A percentile compares a stretch with the other conserved stretches of the same genome.
Conservation (phyloP, 306 rosid genomes). For the Dryas octopetala region DNA sequence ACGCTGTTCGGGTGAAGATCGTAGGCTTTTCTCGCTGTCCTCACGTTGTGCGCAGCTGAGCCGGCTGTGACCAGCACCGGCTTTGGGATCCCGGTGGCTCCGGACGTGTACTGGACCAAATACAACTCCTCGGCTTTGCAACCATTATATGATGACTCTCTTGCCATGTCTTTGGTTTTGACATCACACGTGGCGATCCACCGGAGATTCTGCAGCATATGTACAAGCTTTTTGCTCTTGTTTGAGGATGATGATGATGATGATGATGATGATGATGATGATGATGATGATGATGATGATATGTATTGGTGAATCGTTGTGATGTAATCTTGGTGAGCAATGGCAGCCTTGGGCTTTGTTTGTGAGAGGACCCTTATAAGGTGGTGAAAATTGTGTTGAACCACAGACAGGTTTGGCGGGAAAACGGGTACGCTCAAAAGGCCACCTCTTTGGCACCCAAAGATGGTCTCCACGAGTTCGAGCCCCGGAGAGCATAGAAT, state of each 20-base stretch:
- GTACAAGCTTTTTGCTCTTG: slow-evolving; percentile 31
- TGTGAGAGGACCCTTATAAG: slow-evolving; percentile 55
- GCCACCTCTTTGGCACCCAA: slow-evolving; percentile 74
- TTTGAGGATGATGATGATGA: slow-evolving; percentile 2
- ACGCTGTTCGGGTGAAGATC: slow-evolving; percentile 70
- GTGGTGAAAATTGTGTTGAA: slow-evolving; percentile 48
- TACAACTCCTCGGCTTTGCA: slow-evolving; percentile 52
- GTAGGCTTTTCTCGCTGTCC: slow-evolving; percentile 66
- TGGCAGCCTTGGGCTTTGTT: slow-evolving; percentile 79
- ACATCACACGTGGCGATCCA: slow-evolving; percentile 56
- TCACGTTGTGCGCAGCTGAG: slow-evolving; percentile 72
- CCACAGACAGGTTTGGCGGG: slow-evolving; percentile 65
- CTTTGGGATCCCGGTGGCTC: slow-evolving; percentile 67
- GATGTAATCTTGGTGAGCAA: slow-evolving; percentile 58
- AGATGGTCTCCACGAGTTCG: slow-evolving; percentile 56
- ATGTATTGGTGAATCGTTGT: slow-evolving; percentile 33
- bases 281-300: slow-evolving; percentile 21
- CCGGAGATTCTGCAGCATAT: slow-evolving; percentile 30
- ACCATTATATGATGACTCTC: slow-evolving; percentile 37
- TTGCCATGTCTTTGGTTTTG: slow-evolving; percentile 20
- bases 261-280: slow-evolving; percentile 13
- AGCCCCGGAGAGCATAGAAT: slow-evolving; percentile 72
- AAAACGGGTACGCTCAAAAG: slow-evolving; percentile 57
- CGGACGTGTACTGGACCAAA: slow-evolving; percentile 81
- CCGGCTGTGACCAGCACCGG: slow-evolving; percentile 79